Evolutionary conservation across 345 rosid genomes (phyloP), one percentile per base, ranked within the genome.

Genomic region (Gossypium arboreum): DNA sequence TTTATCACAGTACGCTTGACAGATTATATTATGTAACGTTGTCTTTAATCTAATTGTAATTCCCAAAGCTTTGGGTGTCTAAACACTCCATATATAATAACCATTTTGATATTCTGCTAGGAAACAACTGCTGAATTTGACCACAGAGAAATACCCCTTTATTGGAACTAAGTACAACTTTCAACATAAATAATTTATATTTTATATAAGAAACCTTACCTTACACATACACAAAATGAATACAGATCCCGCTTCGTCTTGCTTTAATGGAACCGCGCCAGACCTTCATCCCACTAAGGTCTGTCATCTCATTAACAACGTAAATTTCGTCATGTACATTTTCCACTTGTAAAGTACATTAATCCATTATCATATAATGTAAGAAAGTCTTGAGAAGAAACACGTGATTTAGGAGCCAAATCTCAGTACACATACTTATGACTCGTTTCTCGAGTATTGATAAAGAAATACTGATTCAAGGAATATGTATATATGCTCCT

Each of bases 31-130:
- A 68, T 61, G 57, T 12, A 72, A 57, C 20, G 16, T 3, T 71
- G 66, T 54, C 39, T 59, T 59, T 4, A 52, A 50, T 72, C 54
- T 58, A 11, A 17, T 57, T 76, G 61, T 44, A 72, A 25, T 72
- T 68, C 80, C 81, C 72, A 68, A 77, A 41, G 78, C 74, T 62
- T 69, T 75, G 76, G 83, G 77, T 59, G 72, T 71, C 55, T 59
- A n/a, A 65, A 63, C 75, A 74, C 78, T 73, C 75, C 75, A 50
- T 59, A 2, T 58, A 58, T 58, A 34, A 56, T 55, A 9, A 39
- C 29, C 39, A 16, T 15, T 73, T 44, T 62, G 50, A 59, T 47
- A 12, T 12, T 52, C 41, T 62, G 71, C 64, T 34, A 4, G 70
- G 67, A 54, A 77, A 68, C 71, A 72, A 25, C 50, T 15, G 18